Conservation (phyloP, 1,284 basidiomycete genomes). For the Ceratobasidium sp. region DNA sequence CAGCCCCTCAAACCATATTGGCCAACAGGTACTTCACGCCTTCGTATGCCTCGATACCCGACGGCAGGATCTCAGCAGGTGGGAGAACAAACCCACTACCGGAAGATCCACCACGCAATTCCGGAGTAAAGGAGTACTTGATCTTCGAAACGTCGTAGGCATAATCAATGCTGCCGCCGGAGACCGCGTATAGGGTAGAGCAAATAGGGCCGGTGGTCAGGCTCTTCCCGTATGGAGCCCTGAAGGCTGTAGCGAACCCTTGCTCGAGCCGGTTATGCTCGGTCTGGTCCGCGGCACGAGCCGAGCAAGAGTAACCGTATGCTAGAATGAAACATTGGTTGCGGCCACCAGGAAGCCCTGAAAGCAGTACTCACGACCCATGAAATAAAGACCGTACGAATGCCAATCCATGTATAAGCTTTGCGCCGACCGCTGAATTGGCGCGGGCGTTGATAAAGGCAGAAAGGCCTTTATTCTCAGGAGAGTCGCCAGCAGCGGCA, state of each 20-base stretch:
- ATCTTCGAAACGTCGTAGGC: slow-evolving; percentile 37
- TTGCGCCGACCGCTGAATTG: slow-evolving; percentile 23
- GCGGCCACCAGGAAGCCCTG: too few species aligned
- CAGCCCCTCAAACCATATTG: slow-evolving; percentile 31
- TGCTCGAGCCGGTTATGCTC: slow-evolving; percentile 34
- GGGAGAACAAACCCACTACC: slow-evolving; percentile 37
- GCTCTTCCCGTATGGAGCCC: slow-evolving; percentile 36
- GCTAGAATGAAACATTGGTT: background rate
- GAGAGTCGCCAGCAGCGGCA: slow-evolving; percentile 19
- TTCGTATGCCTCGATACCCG: slow-evolving; percentile 35
- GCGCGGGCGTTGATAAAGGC: slow-evolving; percentile 26
- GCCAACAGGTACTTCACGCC: slow-evolving; percentile 37
- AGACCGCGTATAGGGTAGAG: slow-evolving; percentile 31
- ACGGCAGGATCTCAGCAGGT: slow-evolving; percentile 33
- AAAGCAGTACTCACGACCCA: slow-evolving; percentile 17
- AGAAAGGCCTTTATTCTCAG: slow-evolving; percentile 28
- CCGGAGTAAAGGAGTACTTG: slow-evolving; percentile 40
- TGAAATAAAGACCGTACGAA: slow-evolving; percentile 26
- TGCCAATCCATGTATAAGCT: slow-evolving; percentile 37
- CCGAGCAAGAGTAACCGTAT: slow-evolving; percentile 22
- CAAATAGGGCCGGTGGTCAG: slow-evolving; percentile 36
- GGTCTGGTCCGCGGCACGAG: slow-evolving; percentile 20
- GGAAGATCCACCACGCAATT: slow-evolving; percentile 32
- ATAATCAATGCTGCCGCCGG: slow-evolving; percentile 36
- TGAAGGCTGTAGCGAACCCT: slow-evolving; percentile 36